These are phyloP conservation scores for Dendrobium catenatum DNA, from an alignment of 106 monocot species.

Conservation along the genomic window DNA sequence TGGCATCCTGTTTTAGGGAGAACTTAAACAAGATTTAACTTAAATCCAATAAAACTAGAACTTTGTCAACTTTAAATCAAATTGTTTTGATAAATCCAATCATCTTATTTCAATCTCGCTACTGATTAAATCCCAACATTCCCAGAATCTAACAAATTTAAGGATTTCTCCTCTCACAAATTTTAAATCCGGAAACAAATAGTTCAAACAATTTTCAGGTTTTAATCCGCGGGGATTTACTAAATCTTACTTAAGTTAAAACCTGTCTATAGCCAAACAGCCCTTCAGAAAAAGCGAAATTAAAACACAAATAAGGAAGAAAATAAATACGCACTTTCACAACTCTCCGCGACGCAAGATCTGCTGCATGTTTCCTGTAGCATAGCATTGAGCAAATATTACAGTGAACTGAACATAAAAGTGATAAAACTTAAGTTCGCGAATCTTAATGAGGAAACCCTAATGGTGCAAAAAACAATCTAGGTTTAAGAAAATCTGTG, in stretches of 20 bases:
- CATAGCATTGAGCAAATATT: background rate
- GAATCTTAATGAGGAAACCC: background rate
- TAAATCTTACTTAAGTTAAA: background rate
- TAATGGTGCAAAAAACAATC: background rate
- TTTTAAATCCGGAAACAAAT: too few relatives aligned
- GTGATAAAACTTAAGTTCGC: background rate
- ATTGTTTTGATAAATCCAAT: too few relatives aligned
- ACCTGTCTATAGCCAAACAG: background rate
- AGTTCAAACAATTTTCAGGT: too few relatives aligned
- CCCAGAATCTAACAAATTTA: too few relatives aligned
- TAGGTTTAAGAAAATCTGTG: background rate
- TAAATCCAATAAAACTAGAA: too few relatives aligned
- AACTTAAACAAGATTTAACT: too few relatives aligned
- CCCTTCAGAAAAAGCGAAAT: background rate
- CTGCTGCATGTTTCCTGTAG: slow-evolving; percentile 55
- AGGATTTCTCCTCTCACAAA: too few relatives aligned
- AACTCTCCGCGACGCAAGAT: slow-evolving; percentile 66
- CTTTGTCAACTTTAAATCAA: too few relatives aligned
- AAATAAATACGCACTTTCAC: slow-evolving; percentile 37
- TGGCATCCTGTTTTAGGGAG: too few relatives aligned
- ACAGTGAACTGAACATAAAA: background rate
- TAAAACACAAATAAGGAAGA: background rate
- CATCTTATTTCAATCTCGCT: too few relatives aligned
- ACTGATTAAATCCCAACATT: too few relatives aligned
- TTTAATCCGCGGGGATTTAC: background rate